These are phyloP conservation scores for Diversispora epigaea DNA, from an alignment of 192 early-diverging fungal genomes.

Conservation along the genomic window DNA sequence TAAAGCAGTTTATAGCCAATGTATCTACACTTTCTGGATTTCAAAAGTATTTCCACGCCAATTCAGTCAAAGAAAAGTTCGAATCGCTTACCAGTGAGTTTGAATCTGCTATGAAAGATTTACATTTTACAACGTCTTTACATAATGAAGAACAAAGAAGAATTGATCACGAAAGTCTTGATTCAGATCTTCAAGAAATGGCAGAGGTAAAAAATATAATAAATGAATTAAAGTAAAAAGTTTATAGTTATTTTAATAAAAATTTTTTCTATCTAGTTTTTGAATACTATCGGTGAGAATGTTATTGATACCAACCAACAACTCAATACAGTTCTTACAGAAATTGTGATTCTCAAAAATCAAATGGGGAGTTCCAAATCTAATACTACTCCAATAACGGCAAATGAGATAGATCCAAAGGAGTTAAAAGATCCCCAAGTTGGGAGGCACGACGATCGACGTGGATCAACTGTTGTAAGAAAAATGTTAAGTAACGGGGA, in stretches of 20 bases:
- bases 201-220: background rate
- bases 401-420: too few relatives aligned
- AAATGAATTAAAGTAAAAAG: background rate
- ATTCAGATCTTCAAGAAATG: conserved; percentile 5
- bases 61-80: background rate
- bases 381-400: too few relatives aligned
- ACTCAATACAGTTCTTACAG: too few relatives aligned
- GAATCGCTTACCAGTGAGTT: background rate
- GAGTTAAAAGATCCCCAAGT: too few relatives aligned
- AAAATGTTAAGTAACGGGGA: too few relatives aligned
- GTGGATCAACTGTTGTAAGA: too few relatives aligned
- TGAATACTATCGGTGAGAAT: too few relatives aligned
- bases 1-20: background rate
- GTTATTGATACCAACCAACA: too few relatives aligned
- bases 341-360: too few relatives aligned
- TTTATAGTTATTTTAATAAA: too few relatives aligned
- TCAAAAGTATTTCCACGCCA: conserved; percentile 5
- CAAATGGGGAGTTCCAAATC: too few relatives aligned
- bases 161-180: background rate
- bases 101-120: background rate
- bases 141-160: conserved; percentile 2
- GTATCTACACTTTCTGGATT: conserved; percentile 11
- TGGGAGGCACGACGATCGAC: too few relatives aligned
- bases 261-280: background rate
- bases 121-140: background rate